phyloP scores from a whole-genome alignment of 768 basidiomycete species.

The Hydnum rufescens region DNA sequence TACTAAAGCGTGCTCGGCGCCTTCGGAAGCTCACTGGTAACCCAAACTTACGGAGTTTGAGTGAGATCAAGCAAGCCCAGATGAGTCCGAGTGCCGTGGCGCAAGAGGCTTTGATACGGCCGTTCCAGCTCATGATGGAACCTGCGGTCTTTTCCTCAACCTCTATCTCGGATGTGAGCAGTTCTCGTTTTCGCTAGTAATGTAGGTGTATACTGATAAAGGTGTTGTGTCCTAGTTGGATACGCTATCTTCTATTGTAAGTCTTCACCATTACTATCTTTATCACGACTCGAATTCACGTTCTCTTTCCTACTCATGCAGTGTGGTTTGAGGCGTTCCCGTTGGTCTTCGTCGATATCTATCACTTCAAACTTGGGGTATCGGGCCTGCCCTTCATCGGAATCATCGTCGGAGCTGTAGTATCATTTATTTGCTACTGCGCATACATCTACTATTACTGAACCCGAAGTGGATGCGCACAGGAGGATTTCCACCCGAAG shows the following conservation, averaged over 20 bases:
- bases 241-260: slow-evolving; percentile 13
- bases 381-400: slow-evolving; percentile 14
- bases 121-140: slow-evolving; percentile 16
- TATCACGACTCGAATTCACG: neutral
- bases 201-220: too few relatives aligned
- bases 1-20: slow-evolving; percentile 19
- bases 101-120: slow-evolving; percentile 13
- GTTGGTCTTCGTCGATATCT: slow-evolving; percentile 15
- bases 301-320: neutral
- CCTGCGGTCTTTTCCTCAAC: slow-evolving; percentile 17
- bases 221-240: too few relatives aligned
- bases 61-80: slow-evolving; percentile 15
- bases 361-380: slow-evolving; percentile 13
- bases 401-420: slow-evolving; percentile 12
- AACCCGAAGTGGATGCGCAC: slow-evolving; percentile 15
- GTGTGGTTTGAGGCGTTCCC: slow-evolving; percentile 17
- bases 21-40: slow-evolving; percentile 21
- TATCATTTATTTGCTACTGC: slow-evolving; percentile 11
- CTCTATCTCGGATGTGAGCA: slow-evolving; percentile 16
- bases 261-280: too few relatives aligned
- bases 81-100: slow-evolving; percentile 12
- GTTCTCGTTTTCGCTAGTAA: too few relatives aligned
- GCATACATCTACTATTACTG: slow-evolving; percentile 11
- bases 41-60: slow-evolving; percentile 14
- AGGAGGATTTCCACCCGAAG: slow-evolving; percentile 16